These are phyloP conservation scores for Phytophthora lateralis DNA, from an alignment of 352 stramenopile genomes.

Conservation along the genomic window DNA sequence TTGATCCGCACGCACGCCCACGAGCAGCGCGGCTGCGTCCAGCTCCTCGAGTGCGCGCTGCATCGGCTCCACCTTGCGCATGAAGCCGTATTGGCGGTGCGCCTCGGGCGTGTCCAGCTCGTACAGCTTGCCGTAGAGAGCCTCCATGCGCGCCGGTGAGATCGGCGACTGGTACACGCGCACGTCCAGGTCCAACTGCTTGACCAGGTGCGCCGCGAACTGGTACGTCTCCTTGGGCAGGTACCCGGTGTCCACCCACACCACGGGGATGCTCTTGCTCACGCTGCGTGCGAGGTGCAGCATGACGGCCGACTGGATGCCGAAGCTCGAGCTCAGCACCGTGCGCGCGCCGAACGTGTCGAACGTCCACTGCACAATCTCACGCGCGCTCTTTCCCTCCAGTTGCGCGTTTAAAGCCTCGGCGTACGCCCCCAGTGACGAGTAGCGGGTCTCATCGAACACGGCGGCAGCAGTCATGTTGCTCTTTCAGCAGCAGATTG, in stretches of 20 bases:
- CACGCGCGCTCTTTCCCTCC: constrained; percentile 47
- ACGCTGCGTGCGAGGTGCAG: constrained; percentile 70
- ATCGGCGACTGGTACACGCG: constrained; percentile 80
- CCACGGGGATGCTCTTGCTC: constrained; percentile 60
- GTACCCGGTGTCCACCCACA: constrained; percentile 89
- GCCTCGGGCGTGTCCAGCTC: constrained; percentile 71
- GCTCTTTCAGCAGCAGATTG: constrained; percentile 15
- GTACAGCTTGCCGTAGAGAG: constrained; percentile 86
- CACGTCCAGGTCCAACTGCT: constrained; percentile 73
- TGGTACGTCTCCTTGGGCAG: constrained; percentile 84
- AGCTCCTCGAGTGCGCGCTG: constrained; percentile 72
- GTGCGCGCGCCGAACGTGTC: constrained; percentile 69
- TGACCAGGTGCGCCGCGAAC: constrained; percentile 69
- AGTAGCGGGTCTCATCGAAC: constrained; percentile 50
- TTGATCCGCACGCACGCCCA: constrained; percentile 82
- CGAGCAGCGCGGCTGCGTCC: constrained; percentile 63
- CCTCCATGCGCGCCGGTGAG: constrained; percentile 82
- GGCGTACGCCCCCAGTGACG: constrained; percentile 68
- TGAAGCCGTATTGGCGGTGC: constrained; percentile 79
- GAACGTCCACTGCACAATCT: constrained; percentile 78
- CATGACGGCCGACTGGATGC: constrained; percentile 88
- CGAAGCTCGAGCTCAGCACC: constrained; percentile 86
- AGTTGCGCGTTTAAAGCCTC: constrained; percentile 71
- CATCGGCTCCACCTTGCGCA: constrained; percentile 90
- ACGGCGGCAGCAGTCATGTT: constrained; percentile 30